Evolutionary conservation across 2,329 filamentous ascomycete species (phyloP), one percentile per base, ranked within the genome.

Genomic region (Paramyrothecium sp.): DNA sequence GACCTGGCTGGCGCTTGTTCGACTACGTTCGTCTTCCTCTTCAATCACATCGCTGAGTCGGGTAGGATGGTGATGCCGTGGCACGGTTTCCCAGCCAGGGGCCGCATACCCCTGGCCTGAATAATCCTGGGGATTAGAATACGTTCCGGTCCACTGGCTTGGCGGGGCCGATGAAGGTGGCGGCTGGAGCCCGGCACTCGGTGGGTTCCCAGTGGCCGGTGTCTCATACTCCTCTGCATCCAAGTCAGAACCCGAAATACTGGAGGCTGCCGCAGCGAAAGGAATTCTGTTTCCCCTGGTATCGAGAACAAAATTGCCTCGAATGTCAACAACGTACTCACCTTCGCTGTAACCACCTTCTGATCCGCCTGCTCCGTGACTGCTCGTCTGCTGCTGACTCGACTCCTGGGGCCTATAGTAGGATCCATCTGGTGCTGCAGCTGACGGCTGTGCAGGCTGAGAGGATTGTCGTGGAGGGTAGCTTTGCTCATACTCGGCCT

Each of bases 11-110:
- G 86, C 87, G 63, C 89, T 90, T 16, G 89, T 91, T 21, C 89
- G 84, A 69, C 89, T 91, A 53, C 87, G 81, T 73, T 96, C 91
- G 63, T 95, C 91, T 61, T 96, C 89, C 68, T 92, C 92, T 68
- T 92, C 89, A 30, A 95, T 82, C 26, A 97, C 92, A 73, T 96
- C 92, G 71, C 92, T 96, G 61, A 97, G 78, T 56, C 93, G 81
- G 10, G 92, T 96, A 0, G 92, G 92, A 73, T 97, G 92, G 64
- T 95, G 91, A 72, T 96, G 92, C 56, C 87, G 83, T 22, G 89
- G 88, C 61, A 91, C 78, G n/a, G 78, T 76, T 61, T 95, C 90
- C 91, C 91, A 96, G 17, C 85, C 88, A 2, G 86, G 81, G 2
- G 84, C 83, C 8, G 80, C 87, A 72, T 88, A 91, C 21, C 83